Conservation (phyloP, 352 stramenopile species). For the Phytophthora constricta region DNA sequence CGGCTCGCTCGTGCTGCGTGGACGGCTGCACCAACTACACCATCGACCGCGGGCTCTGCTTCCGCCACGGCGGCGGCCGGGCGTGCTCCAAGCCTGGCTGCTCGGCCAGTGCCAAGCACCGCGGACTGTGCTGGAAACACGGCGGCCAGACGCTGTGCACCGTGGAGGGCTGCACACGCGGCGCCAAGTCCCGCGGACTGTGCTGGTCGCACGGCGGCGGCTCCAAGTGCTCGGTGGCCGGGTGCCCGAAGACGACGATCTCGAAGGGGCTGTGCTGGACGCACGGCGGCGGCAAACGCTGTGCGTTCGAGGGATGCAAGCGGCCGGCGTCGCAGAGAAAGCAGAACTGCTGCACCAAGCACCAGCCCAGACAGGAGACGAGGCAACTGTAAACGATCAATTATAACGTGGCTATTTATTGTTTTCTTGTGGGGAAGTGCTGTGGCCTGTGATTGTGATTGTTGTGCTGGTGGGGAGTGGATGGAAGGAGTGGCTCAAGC, state of each 20-base stretch:
- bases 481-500: too few species aligned
- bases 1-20: slow-evolving; percentile 37
- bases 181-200: slow-evolving; percentile 69
- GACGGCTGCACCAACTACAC: slow-evolving; percentile 45
- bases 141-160: slow-evolving; percentile 46
- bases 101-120: slow-evolving; percentile 44
- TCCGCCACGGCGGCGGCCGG: slow-evolving; percentile 40
- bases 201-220: slow-evolving; percentile 81
- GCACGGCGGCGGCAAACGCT: slow-evolving; percentile 50
- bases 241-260: slow-evolving; percentile 49
- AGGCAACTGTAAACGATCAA: too few species aligned
- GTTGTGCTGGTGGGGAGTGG: too few species aligned
- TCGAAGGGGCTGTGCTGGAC: slow-evolving; percentile 49
- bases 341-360: too few species aligned
- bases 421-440: too few species aligned
- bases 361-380: too few species aligned
- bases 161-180: slow-evolving; percentile 43
- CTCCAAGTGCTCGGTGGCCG: slow-evolving; percentile 41
- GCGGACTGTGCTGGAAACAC: slow-evolving; percentile 20
- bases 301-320: slow-evolving; percentile 24
- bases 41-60: slow-evolving; percentile 40
- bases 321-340: too few species aligned
- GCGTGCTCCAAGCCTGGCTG: slow-evolving; percentile 44
- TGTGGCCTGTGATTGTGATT: too few species aligned
- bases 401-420: too few species aligned